These are phyloP conservation scores for Pseudogymnoascus sp. DNA, from an alignment of 2,329 filamentous ascomycete genomes.

Conservation along the genomic window DNA sequence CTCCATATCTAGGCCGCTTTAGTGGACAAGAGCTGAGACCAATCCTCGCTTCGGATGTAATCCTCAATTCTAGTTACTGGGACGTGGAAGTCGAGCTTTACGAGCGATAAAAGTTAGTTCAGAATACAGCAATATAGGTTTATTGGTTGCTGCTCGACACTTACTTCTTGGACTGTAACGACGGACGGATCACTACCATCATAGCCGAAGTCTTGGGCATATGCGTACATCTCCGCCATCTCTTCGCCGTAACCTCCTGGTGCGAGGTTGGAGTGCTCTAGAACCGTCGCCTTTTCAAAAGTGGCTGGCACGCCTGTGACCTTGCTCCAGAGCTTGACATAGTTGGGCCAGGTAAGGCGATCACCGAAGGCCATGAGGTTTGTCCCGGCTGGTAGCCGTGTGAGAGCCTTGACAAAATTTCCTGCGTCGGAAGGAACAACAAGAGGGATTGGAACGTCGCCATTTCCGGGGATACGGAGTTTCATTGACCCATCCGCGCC, in stretches of 20 bases:
- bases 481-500: constrained; percentile 14
- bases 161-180: constrained; percentile 16
- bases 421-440: constrained; percentile 28
- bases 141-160: neutral
- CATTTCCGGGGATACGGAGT: constrained; percentile 12
- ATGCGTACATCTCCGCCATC: constrained; percentile 27
- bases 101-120: neutral
- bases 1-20: neutral
- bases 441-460: constrained; percentile 20
- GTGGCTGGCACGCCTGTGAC: constrained; percentile 15
- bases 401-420: constrained; percentile 24
- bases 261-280: constrained; percentile 24
- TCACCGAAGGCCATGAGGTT: constrained; percentile 20
- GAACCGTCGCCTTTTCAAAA: constrained; percentile 15
- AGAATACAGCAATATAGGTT: neutral
- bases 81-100: constrained; percentile 8
- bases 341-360: constrained; percentile 14
- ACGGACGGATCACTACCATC: constrained; percentile 29
- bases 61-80: constrained; percentile 9
- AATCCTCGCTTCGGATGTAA: constrained; percentile 12
- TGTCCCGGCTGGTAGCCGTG: constrained; percentile 17
- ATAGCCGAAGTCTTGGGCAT: constrained; percentile 26
- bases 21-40: constrained; percentile 7
- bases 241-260: constrained; percentile 29
- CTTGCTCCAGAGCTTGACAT: constrained; percentile 19